A percentile compares a stretch with the other conserved stretches of the same genome.
These are phyloP conservation scores for Trichosporon coremiiforme DNA, from an alignment of 1,284 basidiomycete genomes.

Conservation along the genomic window DNA sequence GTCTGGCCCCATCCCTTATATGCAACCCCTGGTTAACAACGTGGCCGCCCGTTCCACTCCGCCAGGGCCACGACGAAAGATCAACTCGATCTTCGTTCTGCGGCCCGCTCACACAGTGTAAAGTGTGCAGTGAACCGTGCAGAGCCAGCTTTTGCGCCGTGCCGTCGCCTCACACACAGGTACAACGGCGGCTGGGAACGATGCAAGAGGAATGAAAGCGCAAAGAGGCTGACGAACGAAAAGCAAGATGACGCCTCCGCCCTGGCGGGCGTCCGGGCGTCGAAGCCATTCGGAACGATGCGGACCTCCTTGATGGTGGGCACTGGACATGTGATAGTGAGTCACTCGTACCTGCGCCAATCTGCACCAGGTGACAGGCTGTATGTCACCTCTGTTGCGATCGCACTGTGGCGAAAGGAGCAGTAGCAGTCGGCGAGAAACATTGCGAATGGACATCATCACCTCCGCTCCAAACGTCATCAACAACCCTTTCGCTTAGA, in stretches of 20 bases:
- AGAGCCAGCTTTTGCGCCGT: neutral
- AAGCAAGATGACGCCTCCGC: neutral
- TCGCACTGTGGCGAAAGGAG: neutral
- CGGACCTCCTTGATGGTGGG: neutral
- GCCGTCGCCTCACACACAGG: slow-evolving; percentile 8
- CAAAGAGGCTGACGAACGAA: neutral
- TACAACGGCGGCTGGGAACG: slow-evolving; percentile 4
- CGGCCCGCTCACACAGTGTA: neutral
- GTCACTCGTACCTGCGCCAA: slow-evolving; percentile 18
- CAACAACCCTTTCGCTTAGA: neutral
- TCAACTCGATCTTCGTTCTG: neutral
- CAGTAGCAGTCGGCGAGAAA: neutral
- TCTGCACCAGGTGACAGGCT: neutral
- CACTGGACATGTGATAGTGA: slow-evolving; percentile 15
- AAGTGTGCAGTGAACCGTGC: neutral
- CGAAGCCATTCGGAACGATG: slow-evolving; percentile 9
- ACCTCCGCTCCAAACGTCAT: neutral
- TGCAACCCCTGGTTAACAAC: slow-evolving; percentile 14
- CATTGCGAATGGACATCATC: neutral
- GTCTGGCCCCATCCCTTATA: neutral
- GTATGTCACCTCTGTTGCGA: neutral
- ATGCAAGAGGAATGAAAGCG: neutral
- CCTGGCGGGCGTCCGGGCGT: slow-evolving; percentile 10
- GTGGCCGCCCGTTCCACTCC: neutral
- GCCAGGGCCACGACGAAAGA: neutral